Evolutionary conservation across 2,329 filamentous ascomycete species (phyloP).

Genomic region (Ceratocystis ficicola): DNA sequence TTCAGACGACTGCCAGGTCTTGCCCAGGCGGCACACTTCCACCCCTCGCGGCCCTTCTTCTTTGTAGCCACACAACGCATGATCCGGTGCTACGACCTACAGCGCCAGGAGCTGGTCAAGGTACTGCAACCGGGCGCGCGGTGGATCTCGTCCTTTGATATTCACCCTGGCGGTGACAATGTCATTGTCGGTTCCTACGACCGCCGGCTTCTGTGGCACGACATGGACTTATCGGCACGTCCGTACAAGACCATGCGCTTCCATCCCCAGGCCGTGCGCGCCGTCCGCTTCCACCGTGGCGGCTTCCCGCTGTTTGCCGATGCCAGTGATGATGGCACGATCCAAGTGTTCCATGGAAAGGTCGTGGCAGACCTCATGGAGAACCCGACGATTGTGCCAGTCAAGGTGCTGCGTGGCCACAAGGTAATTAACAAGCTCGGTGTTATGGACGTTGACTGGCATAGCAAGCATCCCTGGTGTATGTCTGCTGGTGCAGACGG

Average conservation of each 20-base stretch:
- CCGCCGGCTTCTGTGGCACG: constrained; percentile 87
- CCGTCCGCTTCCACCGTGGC: constrained; percentile 74
- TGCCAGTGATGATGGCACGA: constrained; percentile 81
- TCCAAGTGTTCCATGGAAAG: constrained; percentile 95
- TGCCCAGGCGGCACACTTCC: constrained; percentile 83
- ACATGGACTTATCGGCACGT: constrained; percentile 76
- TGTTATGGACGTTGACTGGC: constrained; percentile 92
- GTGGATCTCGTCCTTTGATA: constrained; percentile 85
- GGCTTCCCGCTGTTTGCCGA: constrained; percentile 79
- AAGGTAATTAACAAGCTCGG: constrained; percentile 75
- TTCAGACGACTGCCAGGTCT: constrained; percentile 67
- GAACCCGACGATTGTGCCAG: constrained; percentile 88
- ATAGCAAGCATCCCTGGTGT: constrained; percentile 86
- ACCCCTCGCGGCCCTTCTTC: constrained; percentile 82
- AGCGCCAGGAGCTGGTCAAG: constrained; percentile 82
- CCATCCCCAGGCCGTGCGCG: constrained; percentile 80
- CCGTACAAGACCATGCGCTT: constrained; percentile 97
- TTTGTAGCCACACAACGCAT: constrained; percentile 92
- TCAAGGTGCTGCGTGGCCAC: constrained; percentile 89
- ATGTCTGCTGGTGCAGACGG: constrained; percentile 91
- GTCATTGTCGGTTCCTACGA: constrained; percentile 92
- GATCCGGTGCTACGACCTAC: constrained; percentile 87
- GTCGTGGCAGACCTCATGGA: constrained; percentile 91
- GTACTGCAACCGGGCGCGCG: constrained; percentile 85
- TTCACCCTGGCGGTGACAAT: constrained; percentile 89